Base-by-base conservation (phyloP, 2,329 filamentous ascomycete species). In the Sporothrix protearum region DNA sequence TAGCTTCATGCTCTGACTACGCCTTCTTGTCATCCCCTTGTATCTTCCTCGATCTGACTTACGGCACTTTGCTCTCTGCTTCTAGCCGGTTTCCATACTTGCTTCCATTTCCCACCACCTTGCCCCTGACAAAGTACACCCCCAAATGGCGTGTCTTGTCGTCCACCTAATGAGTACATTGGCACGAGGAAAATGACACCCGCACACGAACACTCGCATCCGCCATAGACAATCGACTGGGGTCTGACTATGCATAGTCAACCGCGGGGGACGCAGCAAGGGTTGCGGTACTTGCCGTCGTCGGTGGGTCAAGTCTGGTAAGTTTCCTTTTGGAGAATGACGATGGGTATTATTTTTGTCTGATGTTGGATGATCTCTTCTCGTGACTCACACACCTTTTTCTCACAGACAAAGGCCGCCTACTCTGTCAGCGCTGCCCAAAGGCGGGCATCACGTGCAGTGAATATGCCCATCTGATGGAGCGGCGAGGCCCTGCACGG, bases 261-360 rank as follows among this genome's bases (percentile, higher is more conserved):
- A 66, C 25, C 63, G 63, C 16, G 63, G 39, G 1, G 63, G 63
- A 25, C 63, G 63, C 63, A 66, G 63, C 63, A 47, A 49, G 25
- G 63, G 63, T 10, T 66, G 63, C 42, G 42, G 8, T 7, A 66
- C 63, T 2, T 66, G 63, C 14, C 42, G 63, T 10, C 39, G 22
- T 0, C 63, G 63, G 14, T 25, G 42, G 10, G 42, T 49, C 42
- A 66, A 66, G 25, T 66, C 42, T 22, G 63, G 63, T 66, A 14
- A 14, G 42, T 66, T 9, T 14, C 1, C 2, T 63, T 28, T 28
- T 53, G 25, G 25, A 25, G 8, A 25, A 53, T 22, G 49, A 53
- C 49, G 25, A n/a, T 28, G 12, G n/a, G n/a, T n/a, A 25, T 25
- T 25, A n/a, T 51, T 51, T 1, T n/a, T 51, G n/a, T 22, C 9